Percentiles rank a stretch among this genome's conserved stretches.
Conservation (phyloP, 371 early-diverging fungal species). For the Fennellomyces sp. region DNA sequence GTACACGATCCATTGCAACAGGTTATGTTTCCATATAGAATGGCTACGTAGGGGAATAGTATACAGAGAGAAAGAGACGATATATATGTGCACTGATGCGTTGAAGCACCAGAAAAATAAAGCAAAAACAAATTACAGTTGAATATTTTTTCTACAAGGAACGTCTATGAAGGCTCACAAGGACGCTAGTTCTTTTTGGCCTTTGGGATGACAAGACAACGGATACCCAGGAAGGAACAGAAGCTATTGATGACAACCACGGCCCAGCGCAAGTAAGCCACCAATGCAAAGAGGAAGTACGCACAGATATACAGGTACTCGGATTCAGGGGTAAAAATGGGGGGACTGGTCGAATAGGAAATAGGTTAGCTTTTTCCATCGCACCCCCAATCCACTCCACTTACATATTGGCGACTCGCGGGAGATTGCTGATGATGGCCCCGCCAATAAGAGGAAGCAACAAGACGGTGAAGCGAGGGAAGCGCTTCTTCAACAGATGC, state of each 20-base stretch:
- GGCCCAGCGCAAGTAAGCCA: conserved; percentile 89
- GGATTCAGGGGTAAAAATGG: conserved; percentile 63
- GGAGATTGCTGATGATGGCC: conserved; percentile 66
- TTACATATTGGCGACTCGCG: conserved; percentile 50
- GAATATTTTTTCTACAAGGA: background rate
- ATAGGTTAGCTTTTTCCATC: too few species aligned
- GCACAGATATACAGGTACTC: conserved; percentile 76
- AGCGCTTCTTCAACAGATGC: conserved; percentile 80
- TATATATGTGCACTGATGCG: background rate
- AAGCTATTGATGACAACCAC: conserved; percentile 84
- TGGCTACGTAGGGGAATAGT: too few species aligned
- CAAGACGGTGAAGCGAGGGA: conserved; percentile 79
- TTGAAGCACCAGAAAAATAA: background rate
- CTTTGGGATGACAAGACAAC: conserved; percentile 79
- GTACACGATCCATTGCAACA: too few species aligned
- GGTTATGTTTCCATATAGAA: too few species aligned
- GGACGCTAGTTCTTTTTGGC: conserved; percentile 18
- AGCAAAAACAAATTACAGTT: background rate
- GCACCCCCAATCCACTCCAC: too few species aligned
- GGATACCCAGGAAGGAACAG: conserved; percentile 83
- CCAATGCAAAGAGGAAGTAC: conserved; percentile 70
- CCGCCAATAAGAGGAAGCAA: conserved; percentile 77
- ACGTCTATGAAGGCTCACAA: background rate
- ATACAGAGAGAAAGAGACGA: background rate
- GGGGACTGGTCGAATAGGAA: conserved; percentile 46